Conservation (phyloP, 2,329 filamentous ascomycete species). For the Aspergillus piperis region DNA sequence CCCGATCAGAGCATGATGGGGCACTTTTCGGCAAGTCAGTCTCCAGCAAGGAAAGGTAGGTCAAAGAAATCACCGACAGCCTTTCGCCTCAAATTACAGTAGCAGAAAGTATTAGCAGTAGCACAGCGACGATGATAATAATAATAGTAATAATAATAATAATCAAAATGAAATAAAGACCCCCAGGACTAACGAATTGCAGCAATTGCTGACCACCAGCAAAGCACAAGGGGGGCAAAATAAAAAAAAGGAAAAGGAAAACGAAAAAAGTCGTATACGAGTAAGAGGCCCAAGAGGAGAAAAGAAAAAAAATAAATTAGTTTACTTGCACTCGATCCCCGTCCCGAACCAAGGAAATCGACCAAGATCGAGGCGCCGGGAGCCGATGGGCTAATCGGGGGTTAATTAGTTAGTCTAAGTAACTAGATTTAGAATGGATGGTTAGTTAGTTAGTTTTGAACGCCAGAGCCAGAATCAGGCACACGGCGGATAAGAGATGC, state of each 20-base stretch:
- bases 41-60: not conserved
- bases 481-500: not conserved
- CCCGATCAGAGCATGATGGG: not conserved
- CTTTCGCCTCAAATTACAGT: not conserved
- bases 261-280: not conserved
- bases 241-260: not conserved
- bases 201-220: not conserved
- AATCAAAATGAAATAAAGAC: not conserved
- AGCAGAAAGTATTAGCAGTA: too few relatives aligned
- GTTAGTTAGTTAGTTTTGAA: too few relatives aligned
- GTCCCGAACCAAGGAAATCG: slow-evolving; percentile 5
- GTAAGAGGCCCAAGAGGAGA: not conserved
- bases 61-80: not conserved
- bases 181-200: not conserved
- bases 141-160: not conserved
- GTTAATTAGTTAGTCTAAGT: not conserved
- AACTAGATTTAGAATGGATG: too few relatives aligned
- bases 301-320: not conserved
- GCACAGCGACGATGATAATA: not conserved
- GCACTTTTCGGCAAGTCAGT: not conserved
- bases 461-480: too few relatives aligned
- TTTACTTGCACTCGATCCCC: not conserved
- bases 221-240: not conserved
- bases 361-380: not conserved
- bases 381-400: not conserved